These are phyloP conservation scores for Entelexis sorbosivorans DNA, from an alignment of 1,139 yeast species.

Conservation along the genomic window DNA sequence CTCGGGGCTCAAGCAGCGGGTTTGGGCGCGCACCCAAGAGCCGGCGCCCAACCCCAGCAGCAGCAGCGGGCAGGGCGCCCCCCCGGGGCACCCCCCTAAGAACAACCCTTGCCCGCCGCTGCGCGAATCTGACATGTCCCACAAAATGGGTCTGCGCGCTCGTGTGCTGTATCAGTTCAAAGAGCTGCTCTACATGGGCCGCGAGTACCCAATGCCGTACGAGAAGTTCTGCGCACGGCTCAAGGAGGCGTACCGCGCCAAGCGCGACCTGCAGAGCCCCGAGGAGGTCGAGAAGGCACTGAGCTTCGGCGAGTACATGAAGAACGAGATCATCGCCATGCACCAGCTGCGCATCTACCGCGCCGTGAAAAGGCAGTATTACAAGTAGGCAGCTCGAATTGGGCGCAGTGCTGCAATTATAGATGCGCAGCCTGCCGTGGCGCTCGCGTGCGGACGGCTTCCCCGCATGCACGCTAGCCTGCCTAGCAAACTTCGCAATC, in stretches of 20 bases:
- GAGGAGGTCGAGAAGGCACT: constrained; percentile 28
- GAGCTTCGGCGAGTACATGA: constrained; percentile 32
- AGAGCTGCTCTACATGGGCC: constrained; percentile 32
- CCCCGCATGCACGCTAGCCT: no score
- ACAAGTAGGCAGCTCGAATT: constrained; percentile 12
- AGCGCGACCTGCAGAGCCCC: constrained; percentile 23
- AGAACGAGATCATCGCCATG: constrained; percentile 30
- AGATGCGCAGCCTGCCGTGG: no score
- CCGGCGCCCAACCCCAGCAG: no score
- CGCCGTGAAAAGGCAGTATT: constrained; percentile 30
- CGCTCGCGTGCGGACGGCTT: no score
- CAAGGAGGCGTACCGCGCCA: constrained; percentile 28
- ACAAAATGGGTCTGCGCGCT: constrained; percentile 17
- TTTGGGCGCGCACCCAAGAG: no score
- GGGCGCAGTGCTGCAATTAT: background rate
- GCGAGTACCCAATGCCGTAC: constrained; percentile 32
- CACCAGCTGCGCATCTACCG: constrained; percentile 31
- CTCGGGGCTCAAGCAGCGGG: no score
- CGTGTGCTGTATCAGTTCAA: constrained; percentile 31
- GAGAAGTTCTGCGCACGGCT: constrained; percentile 26
- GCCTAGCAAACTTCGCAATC: no score
- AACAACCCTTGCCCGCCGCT: background rate
- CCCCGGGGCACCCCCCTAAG: background rate
- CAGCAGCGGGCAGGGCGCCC: background rate
- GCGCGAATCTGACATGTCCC: background rate